Conservation (phyloP, 2,329 filamentous ascomycete species). For the Trichoderma guizhouense region DNA sequence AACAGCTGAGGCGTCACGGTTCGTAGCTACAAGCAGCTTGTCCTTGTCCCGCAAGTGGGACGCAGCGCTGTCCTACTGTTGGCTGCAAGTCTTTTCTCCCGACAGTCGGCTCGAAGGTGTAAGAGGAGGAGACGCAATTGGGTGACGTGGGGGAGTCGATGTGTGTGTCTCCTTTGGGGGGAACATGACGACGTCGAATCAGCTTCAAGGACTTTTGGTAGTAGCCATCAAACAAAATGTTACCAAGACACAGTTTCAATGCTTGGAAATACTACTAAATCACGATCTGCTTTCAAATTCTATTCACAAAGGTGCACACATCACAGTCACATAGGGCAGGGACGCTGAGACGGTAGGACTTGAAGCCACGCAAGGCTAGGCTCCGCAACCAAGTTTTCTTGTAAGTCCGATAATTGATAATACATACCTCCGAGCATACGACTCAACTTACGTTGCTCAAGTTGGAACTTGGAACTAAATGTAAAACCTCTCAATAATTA, state of each 20-base stretch:
- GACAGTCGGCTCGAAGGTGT: background rate
- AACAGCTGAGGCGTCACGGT: constrained; percentile 10
- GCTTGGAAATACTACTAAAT: background rate
- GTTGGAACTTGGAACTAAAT: no score
- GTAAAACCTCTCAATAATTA: no score
- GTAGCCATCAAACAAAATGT: background rate
- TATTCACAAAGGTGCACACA: background rate
- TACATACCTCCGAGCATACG: background rate
- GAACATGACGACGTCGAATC: background rate
- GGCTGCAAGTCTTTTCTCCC: background rate
- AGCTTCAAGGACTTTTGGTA: background rate
- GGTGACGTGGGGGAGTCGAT: background rate
- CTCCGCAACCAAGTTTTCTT: background rate
- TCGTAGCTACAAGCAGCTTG: background rate
- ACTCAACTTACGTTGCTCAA: background rate
- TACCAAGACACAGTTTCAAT: background rate
- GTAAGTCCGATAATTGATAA: background rate
- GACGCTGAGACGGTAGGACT: background rate
- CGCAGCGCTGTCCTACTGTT: background rate
- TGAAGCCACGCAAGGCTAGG: background rate
- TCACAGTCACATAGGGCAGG: background rate
- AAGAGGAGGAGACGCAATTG: constrained; percentile 1
- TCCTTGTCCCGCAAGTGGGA: background rate
- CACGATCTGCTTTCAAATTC: background rate
- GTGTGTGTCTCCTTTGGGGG: background rate